Evolutionary conservation across 805 yeast species (phyloP).

Genomic region (Wickerhamomyces hampshirensis): DNA sequence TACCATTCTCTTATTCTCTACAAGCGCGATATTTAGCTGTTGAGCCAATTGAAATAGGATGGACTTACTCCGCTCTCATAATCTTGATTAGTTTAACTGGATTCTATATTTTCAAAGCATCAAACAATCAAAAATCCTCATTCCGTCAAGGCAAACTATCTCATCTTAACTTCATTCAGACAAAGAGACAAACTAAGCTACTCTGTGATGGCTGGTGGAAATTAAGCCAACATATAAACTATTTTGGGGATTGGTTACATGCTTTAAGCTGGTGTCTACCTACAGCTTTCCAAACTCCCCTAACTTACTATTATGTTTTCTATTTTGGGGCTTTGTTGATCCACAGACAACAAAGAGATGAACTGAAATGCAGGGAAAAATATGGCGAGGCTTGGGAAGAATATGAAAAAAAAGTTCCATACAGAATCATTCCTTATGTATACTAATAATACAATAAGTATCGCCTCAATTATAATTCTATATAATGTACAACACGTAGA

Average conservation of each 20-base stretch:
- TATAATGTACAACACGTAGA: not conserved
- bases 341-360: conserved; percentile 91
- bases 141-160: conserved; percentile 75
- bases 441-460: conserved; percentile 43
- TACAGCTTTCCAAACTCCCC: conserved; percentile 73
- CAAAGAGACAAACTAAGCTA: conserved; percentile 74
- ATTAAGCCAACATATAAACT: conserved; percentile 85
- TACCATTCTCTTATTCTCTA: conserved; percentile 86
- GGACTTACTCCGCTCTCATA: conserved; percentile 32
- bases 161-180: conserved; percentile 64
- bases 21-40: conserved; percentile 80
- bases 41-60: conserved; percentile 53
- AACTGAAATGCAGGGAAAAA: conserved; percentile 80
- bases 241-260: conserved; percentile 92
- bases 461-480: too few relatives aligned
- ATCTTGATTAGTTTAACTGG: conserved; percentile 53
- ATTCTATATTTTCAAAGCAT: conserved; percentile 73
- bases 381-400: conserved; percentile 85
- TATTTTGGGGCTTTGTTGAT: conserved; percentile 79
- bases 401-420: conserved; percentile 79
- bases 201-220: conserved; percentile 97
- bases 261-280: conserved; percentile 91
- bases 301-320: conserved; percentile 82
- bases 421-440: conserved; percentile 83
- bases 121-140: conserved; percentile 80